Base-by-base conservation (phyloP, 1,284 basidiomycete genomes). In the Athelia sp. region DNA sequence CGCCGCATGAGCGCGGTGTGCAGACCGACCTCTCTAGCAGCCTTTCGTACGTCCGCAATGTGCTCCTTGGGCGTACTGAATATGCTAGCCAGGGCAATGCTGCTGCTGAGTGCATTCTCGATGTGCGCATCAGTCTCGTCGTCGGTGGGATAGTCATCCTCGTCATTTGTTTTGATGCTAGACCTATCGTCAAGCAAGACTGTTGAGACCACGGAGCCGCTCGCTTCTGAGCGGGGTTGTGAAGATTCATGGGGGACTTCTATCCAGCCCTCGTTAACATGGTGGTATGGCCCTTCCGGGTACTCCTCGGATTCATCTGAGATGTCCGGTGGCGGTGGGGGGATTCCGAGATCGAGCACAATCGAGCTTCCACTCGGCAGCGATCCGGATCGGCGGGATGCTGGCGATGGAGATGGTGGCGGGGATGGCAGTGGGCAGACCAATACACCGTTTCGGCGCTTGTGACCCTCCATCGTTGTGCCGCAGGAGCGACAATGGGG, bases 381-480 rank as follows among this genome's bases (percentile, higher is more conserved):
- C 13, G 26, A 29, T 29, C 26, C 26, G n/a, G 36, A 40, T 21
- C 36, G 36, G 15, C 9, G 4, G 19, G 36, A 40, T 21, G n/a
- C n/a, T n/a, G 36, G 36, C 19, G 36, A 9, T n/a, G 36, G 36
- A 40, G 36, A 40, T 17, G 15, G n/a, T n/a, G 36, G 36, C n/a
- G 36, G 36, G 15, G 36, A 40, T 17, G 36, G 36, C 9, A 40
- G 36, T 8, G 36, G 57, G 32, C 57, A 58, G 19, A 56, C 42
- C 24, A 40, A 45, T 15, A 45, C 38, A 3, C 56, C 54, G 24
- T 40, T 44, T n/a, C 36, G 36, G 19, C 36, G 36, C 38, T 50
- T 54, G 50, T 60, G 59, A 21, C 59, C 59, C 32, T 56, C 56
- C 59, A 60, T 60, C 23, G 57, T 56, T 21, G 50, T 38, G 15